Conservation (phyloP, 1,284 basidiomycete species). For the Ustilago loliicola region DNA sequence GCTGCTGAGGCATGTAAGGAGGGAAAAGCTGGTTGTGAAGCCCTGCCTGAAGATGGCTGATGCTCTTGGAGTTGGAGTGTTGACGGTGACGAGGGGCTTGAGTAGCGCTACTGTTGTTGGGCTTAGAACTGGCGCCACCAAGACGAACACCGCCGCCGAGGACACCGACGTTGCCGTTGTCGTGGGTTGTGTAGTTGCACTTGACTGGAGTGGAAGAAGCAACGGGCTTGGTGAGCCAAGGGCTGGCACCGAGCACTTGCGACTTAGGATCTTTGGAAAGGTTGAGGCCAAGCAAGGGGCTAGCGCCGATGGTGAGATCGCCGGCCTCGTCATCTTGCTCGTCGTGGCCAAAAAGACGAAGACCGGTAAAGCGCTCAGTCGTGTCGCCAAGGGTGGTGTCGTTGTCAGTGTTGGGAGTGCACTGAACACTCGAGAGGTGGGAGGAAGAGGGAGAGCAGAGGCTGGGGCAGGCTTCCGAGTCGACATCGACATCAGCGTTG, state of each 20-base stretch:
- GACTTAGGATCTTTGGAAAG: conserved; percentile 13
- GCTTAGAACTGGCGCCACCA: conserved; percentile 25
- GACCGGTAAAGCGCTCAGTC: conserved; percentile 39
- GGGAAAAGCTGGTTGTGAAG: conserved; percentile 32
- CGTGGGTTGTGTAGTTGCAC: conserved; percentile 60
- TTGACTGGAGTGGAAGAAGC: conserved; percentile 31
- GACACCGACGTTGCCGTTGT: conserved; percentile 65
- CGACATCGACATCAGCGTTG: conserved; percentile 8
- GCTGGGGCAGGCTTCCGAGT: conserved; percentile 44
- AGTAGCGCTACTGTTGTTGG: conserved; percentile 2
- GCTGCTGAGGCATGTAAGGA: conserved; percentile 18
- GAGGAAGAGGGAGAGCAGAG: conserved; percentile 42
- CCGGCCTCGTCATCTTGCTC: conserved; percentile 31
- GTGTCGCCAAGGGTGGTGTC: conserved; percentile 39
- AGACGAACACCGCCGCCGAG: conserved; percentile 61
- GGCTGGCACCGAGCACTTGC: not conserved
- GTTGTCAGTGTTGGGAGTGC: conserved; percentile 21
- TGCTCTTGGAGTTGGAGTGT: conserved; percentile 41
- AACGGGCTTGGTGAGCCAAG: conserved; percentile 6
- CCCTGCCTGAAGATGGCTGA: conserved; percentile 36
- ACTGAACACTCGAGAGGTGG: conserved; percentile 20
- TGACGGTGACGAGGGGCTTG: conserved; percentile 31
- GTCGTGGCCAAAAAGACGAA: conserved; percentile 35
- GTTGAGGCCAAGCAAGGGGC: conserved; percentile 30
- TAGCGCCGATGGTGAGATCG: conserved; percentile 43